Evolutionary conservation across 2,329 filamentous ascomycete genomes (phyloP).

Genomic region (Beauveria brongniartii): DNA sequence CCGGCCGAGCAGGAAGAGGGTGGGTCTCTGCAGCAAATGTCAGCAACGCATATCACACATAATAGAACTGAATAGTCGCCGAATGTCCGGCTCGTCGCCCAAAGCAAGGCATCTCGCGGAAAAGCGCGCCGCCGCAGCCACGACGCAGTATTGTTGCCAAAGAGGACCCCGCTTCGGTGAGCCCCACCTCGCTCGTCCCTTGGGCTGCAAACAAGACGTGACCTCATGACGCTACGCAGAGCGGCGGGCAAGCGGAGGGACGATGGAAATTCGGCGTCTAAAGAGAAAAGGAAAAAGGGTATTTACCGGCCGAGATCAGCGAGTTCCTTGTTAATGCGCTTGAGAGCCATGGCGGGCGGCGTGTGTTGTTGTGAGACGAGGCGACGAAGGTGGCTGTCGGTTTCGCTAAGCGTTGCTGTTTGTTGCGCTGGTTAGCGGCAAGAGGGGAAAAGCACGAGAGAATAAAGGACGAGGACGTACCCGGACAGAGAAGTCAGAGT

Average conservation of each 20-base stretch:
- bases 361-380: constrained; percentile 12
- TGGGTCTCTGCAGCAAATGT: constrained; percentile 62
- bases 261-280: constrained; percentile 12
- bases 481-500: neutral
- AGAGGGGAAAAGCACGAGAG: neutral
- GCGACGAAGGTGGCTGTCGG: constrained; percentile 4
- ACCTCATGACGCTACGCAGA: constrained; percentile 12
- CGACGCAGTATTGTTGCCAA: constrained; percentile 11
- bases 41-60: constrained; percentile 14
- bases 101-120: neutral
- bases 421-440: constrained; percentile 5
- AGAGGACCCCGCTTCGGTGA: constrained; percentile 27
- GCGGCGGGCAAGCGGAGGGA: constrained; percentile 19
- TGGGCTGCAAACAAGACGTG: constrained; percentile 19
- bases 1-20: constrained; percentile 98
- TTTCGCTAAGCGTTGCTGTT: constrained; percentile 7
- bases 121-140: neutral
- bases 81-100: neutral
- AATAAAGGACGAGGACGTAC: neutral
- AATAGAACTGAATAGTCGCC: constrained; percentile 6
- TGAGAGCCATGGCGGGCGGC: constrained; percentile 64
- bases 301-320: constrained; percentile 81
- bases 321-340: constrained; percentile 93
- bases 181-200: constrained; percentile 29
- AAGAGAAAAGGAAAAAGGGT: constrained; percentile 13